Conservation (phyloP, 306 rosid genomes). For the Pyrus communis region DNA sequence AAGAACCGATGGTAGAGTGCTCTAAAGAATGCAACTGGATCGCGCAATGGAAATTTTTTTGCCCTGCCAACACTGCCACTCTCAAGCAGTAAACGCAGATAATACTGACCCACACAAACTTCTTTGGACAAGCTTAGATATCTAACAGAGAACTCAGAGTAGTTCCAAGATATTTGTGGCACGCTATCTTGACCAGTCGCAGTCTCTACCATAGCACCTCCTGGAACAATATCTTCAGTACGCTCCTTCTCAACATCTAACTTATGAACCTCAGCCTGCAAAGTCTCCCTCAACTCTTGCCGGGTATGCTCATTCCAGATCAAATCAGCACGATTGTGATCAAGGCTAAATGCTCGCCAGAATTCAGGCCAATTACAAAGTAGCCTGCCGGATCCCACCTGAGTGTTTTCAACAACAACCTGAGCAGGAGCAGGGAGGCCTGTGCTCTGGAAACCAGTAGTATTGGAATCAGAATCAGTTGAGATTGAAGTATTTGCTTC, state of each 20-base stretch:
- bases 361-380: constrained; percentile 97
- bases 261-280: constrained; percentile 97
- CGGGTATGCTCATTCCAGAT: constrained; percentile 99
- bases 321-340: constrained; percentile 99
- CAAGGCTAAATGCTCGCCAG: constrained; percentile 96
- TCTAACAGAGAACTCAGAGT: constrained; percentile 80
- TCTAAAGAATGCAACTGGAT: constrained; percentile 92
- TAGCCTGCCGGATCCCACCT: constrained; percentile 96
- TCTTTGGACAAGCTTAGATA: constrained; percentile 97
- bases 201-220: constrained; percentile 50
- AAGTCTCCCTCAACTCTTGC: constrained; percentile 91
- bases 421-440: constrained; percentile 99
- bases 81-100: constrained; percentile 91
- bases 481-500: constrained; percentile 40
- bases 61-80: constrained; percentile 93
- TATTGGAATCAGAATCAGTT: constrained; percentile 47
- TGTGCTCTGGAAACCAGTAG: constrained; percentile 41
- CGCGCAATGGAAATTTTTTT: constrained; percentile 90
- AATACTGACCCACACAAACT: constrained; percentile 98
- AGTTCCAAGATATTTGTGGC: constrained; percentile 96
- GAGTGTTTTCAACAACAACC: constrained; percentile 94
- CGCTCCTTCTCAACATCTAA: constrained; percentile 98
- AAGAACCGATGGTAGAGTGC: constrained; percentile 92
- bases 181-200: constrained; percentile 57
- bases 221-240: constrained; percentile 93